phyloP scores from a whole-genome alignment of 257 asterid species.

The Plantago ovata region DNA sequence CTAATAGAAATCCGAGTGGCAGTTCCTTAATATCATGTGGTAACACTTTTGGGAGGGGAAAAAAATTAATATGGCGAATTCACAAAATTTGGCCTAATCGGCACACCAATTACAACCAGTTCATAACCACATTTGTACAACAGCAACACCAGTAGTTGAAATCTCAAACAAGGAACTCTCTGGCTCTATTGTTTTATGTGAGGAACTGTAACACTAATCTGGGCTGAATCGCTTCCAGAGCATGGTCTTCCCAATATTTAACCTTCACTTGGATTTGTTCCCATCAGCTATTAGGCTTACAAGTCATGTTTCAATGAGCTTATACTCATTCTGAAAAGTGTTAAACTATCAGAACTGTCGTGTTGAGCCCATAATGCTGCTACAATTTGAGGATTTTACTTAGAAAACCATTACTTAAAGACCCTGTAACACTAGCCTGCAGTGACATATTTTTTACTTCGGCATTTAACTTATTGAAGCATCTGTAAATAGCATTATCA shows the following conservation, averaged over 20 bases:
- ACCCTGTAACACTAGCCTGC: slow-evolving; percentile 1
- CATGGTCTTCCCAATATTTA: slow-evolving; percentile 9
- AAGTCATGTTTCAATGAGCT: not conserved
- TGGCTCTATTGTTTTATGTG: slow-evolving; percentile 2
- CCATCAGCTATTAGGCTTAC: not conserved
- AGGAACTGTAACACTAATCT: not conserved
- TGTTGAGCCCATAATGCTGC: not conserved
- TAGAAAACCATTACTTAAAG: not conserved
- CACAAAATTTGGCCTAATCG: not conserved
- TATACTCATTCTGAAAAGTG: not conserved
- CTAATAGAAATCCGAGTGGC: too few relatives aligned
- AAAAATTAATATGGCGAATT: not conserved
- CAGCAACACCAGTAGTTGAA: slow-evolving; percentile 10
- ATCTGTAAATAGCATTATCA: slow-evolving; percentile 12
- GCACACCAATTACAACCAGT: not conserved
- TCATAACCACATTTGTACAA: not conserved
- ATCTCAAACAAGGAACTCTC: slow-evolving; percentile 10
- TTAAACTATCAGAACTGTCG: not conserved
- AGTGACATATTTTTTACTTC: not conserved
- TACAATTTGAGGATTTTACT: slow-evolving; percentile 2
- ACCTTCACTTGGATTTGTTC: not conserved
- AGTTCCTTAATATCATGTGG: too few relatives aligned
- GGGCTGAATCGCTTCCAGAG: slow-evolving; percentile 7
- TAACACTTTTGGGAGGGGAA: too few relatives aligned
- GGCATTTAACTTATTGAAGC: slow-evolving; percentile 17